These are phyloP conservation scores for Agrocybe pediades DNA, from an alignment of 768 basidiomycete genomes.

Conservation along the genomic window DNA sequence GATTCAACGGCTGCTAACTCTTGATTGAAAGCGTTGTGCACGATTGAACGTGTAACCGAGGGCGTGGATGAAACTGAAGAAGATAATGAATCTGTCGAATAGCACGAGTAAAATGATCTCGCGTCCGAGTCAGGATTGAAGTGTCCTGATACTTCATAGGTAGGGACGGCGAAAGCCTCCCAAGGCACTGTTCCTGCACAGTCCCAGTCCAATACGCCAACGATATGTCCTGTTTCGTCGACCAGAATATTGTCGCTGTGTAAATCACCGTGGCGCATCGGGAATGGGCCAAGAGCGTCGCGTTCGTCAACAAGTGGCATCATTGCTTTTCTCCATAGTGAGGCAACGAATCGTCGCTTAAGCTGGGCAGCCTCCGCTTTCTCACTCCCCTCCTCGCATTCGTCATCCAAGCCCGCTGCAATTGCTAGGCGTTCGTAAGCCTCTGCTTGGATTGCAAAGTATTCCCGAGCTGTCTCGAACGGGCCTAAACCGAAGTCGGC, in stretches of 20 bases:
- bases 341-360: conserved; percentile 39
- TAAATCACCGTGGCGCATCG: conserved; percentile 42
- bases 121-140: conserved; percentile 31
- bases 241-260: conserved; percentile 45
- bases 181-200: conserved; percentile 45
- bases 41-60: conserved; percentile 26
- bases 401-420: conserved; percentile 31
- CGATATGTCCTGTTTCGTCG: conserved; percentile 39
- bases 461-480: conserved; percentile 39
- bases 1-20: conserved; percentile 31
- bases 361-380: conserved; percentile 27
- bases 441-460: conserved; percentile 39
- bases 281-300: conserved; percentile 41
- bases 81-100: conserved; percentile 11
- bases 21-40: conserved; percentile 32
- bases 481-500: conserved; percentile 45
- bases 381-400: conserved; percentile 21
- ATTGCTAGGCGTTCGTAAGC: conserved; percentile 41
- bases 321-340: conserved; percentile 41
- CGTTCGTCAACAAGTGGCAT: conserved; percentile 40
- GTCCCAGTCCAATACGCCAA: conserved; percentile 44
- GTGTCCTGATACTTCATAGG: conserved; percentile 42
- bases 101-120: not conserved
- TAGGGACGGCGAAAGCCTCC: conserved; percentile 44
- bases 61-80: conserved; percentile 19